phyloP scores from a whole-genome alignment of 495 filamentous ascomycete species.

The Lasiosphaeria hispida region DNA sequence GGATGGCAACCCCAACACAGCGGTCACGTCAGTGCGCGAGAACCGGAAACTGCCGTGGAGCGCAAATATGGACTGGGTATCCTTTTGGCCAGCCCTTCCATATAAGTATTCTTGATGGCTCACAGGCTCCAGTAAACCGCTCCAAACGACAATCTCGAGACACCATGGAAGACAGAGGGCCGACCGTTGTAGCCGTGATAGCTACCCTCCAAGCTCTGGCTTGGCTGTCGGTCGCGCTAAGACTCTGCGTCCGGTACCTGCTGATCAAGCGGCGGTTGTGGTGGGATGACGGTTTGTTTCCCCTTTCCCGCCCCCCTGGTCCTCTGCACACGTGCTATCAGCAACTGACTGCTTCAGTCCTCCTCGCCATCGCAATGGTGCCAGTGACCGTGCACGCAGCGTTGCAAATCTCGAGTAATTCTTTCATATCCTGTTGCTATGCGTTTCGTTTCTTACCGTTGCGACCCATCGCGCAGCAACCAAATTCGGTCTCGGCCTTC shows the following conservation, averaged over 20 bases:
- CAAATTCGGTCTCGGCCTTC: slow-evolving; percentile 10
- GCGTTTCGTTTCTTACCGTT: not conserved
- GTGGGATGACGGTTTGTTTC: slow-evolving; percentile 7
- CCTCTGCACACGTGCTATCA: no score
- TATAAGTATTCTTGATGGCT: not conserved
- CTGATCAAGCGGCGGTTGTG: slow-evolving; percentile 8
- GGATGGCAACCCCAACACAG: no score
- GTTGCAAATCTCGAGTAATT: slow-evolving; percentile 1
- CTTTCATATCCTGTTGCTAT: not conserved
- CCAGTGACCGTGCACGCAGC: slow-evolving; percentile 3
- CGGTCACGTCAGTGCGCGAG: not conserved
- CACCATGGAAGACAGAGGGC: slow-evolving; percentile 10
- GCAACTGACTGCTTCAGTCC: slow-evolving; percentile 1
- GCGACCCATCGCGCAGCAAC: not conserved
- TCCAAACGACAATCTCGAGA: not conserved
- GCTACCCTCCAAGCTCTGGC: not conserved
- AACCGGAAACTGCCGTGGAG: not conserved
- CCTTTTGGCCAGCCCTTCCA: not conserved
- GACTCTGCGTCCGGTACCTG: not conserved
- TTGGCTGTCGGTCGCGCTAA: not conserved
- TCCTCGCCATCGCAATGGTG: slow-evolving; percentile 8
- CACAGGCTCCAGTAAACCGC: not conserved
- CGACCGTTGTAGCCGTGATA: slow-evolving; percentile 1
- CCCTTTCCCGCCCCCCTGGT: not conserved
- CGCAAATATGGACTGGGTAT: no score